phyloP scores from a whole-genome alignment of 2,329 filamentous ascomycete genomes.

The Corniculantispora saksenae region DNA sequence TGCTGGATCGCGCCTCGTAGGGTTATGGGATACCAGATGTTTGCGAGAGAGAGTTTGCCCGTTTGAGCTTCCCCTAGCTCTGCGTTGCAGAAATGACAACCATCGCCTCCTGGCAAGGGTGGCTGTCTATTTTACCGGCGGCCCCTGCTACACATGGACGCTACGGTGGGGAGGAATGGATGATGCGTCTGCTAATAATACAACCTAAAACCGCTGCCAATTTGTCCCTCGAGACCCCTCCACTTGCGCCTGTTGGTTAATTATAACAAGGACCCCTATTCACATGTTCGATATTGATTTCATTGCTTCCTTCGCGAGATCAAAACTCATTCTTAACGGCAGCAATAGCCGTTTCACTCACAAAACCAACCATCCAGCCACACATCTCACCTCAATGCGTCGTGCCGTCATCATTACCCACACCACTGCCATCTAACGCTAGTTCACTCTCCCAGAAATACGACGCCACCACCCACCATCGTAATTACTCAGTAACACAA shows the following conservation, averaged over 20 bases:
- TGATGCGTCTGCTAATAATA: background rate
- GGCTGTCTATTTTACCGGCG: slow-evolving; percentile 2
- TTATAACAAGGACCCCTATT: background rate
- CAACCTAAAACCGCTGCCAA: background rate
- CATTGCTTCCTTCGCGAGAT: background rate
- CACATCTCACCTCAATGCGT: background rate
- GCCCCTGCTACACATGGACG: slow-evolving; percentile 6
- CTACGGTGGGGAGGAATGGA: slow-evolving; percentile 4
- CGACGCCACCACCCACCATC: background rate
- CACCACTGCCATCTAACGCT: background rate
- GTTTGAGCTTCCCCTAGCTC: slow-evolving; percentile 8
- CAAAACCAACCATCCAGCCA: background rate
- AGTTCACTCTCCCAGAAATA: background rate
- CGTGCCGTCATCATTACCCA: slow-evolving; percentile 18
- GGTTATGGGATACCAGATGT: background rate
- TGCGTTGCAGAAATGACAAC: slow-evolving; percentile 11
- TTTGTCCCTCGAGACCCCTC: background rate
- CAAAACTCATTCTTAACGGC: background rate
- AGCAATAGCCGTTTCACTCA: background rate
- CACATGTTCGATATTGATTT: background rate
- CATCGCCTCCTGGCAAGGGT: slow-evolving; percentile 15
- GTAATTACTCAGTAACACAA: background rate
- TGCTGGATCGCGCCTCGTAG: background rate
- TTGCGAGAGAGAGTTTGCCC: slow-evolving; percentile 11
- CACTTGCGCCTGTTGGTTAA: background rate